Evolutionary conservation across 768 basidiomycete species (phyloP), one percentile per base, ranked within the genome.

Genomic region (Termitomyces sp.): DNA sequence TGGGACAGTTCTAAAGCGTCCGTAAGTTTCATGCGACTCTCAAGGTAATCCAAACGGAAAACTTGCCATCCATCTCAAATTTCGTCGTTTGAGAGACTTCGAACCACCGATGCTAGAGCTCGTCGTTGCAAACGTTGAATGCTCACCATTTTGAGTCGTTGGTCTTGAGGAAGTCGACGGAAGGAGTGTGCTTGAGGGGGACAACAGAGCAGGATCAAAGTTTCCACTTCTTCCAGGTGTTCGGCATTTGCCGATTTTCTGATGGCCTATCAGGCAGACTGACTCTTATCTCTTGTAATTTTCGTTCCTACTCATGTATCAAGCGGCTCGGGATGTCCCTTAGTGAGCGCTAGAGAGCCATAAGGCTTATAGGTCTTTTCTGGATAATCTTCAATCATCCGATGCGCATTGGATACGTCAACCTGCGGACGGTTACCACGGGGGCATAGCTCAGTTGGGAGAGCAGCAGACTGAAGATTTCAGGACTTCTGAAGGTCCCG

Each of bases 1-100:
- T 70, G 70, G 63, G 64, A 66, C 71, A 65, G 70, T 71, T 69
- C 69, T 68, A 52, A 35, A 22, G 1, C 22, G 6, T 28, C 24
- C 22, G 24, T 68, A 11, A 66, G 55, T 48, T 28, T 55, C n/a
- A n/a, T 55, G 49, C 33, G 45, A 39, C 18, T 3, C 12, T 7
- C 22, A 68, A 65, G 42, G 68, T 71, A 69, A 84, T 84, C 83
- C 68, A 64, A 57, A 68, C 0, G 3, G 55, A 66, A 66, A 60
- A 81, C 83, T 74, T 69, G 72, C 81, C 84, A 86, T 85, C 83
- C 82, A 84, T 78, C 81, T 72, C 68, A 70, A 70, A 63, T 48
- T 58, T 32, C 38, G 15, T 33, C 54, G 28, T 59, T 65, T 62
- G 39, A 56, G 71, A 72, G 76, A 72, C 71, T 73, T 75, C 66